Percentiles rank a stretch among this genome's conserved stretches.
Conservation (phyloP, 352 stramenopile species). For the Globisporangium recalcitrans region DNA sequence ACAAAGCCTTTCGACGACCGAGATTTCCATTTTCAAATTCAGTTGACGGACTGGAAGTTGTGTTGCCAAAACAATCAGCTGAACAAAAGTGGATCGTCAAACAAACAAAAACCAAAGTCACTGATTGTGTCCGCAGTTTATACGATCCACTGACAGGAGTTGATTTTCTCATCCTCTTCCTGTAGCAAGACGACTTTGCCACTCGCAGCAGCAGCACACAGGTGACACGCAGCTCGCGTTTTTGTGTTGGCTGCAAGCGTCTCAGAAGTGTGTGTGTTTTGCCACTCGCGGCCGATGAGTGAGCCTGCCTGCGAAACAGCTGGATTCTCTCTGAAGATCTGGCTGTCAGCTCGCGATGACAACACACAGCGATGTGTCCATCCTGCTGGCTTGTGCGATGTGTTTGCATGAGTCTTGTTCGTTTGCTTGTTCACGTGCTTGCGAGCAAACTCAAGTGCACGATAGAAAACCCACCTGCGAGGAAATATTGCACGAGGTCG, state of each 20-base stretch:
- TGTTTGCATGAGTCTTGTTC: background rate
- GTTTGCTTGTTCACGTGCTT: background rate
- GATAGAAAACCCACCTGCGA: background rate
- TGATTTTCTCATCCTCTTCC: background rate
- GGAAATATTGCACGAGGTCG: conserved; percentile 1
- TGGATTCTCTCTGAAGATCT: background rate
- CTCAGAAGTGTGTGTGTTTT: background rate
- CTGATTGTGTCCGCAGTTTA: background rate
- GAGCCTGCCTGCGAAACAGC: background rate
- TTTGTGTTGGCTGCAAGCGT: background rate
- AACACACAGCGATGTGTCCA: background rate
- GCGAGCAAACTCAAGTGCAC: too few relatives aligned
- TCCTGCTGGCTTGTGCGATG: background rate
- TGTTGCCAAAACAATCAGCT: background rate
- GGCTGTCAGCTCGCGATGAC: conserved; percentile 1
- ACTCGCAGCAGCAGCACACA: background rate
- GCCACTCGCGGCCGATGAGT: background rate
- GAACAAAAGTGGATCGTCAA: background rate
- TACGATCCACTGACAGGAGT: background rate
- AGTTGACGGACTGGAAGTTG: background rate
- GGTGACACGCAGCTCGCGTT: background rate
- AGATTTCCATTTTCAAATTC: background rate
- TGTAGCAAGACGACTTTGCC: background rate
- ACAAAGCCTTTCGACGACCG: too few relatives aligned
- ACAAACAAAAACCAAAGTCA: background rate